Conservation (phyloP, 2,329 filamentous ascomycete genomes). For the Alternaria conjuncta region DNA sequence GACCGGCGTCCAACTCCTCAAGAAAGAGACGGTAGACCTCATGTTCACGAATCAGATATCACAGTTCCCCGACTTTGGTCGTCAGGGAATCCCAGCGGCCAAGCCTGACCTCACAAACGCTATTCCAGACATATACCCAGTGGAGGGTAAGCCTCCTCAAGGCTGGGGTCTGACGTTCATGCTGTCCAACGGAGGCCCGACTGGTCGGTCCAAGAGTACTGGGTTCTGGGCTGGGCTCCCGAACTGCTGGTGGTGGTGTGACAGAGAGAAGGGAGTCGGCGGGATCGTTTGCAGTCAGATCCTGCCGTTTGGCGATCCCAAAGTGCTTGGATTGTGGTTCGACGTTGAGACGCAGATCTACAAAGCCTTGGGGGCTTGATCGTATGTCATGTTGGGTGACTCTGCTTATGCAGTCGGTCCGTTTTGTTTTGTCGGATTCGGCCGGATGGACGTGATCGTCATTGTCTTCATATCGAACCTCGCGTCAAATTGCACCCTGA, state of each 20-base stretch:
- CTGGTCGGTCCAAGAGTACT: slow-evolving; percentile 47
- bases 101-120: slow-evolving; percentile 60
- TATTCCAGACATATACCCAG: slow-evolving; percentile 58
- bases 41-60: slow-evolving; percentile 71
- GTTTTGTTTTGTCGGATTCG: neutral
- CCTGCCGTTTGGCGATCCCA: slow-evolving; percentile 38
- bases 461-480: neutral
- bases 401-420: slow-evolving; percentile 5
- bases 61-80: slow-evolving; percentile 58
- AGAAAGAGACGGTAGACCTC: slow-evolving; percentile 63
- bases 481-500: neutral
- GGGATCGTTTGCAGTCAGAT: slow-evolving; percentile 41
- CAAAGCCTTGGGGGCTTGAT: slow-evolving; percentile 13
- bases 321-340: slow-evolving; percentile 22
- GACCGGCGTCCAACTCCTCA: slow-evolving; percentile 62
- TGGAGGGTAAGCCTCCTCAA: slow-evolving; percentile 58
- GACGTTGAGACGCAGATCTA: slow-evolving; percentile 13
- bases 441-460: neutral
- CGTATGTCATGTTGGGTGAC: neutral
- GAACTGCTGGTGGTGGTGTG: slow-evolving; percentile 68
- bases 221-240: slow-evolving; percentile 65
- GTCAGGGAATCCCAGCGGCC: slow-evolving; percentile 53
- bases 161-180: slow-evolving; percentile 69
- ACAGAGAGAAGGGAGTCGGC: slow-evolving; percentile 64
- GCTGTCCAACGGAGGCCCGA: slow-evolving; percentile 49